These are phyloP conservation scores for Coprinellus micaceus DNA, from an alignment of 768 basidiomycete species.

Conservation along the genomic window DNA sequence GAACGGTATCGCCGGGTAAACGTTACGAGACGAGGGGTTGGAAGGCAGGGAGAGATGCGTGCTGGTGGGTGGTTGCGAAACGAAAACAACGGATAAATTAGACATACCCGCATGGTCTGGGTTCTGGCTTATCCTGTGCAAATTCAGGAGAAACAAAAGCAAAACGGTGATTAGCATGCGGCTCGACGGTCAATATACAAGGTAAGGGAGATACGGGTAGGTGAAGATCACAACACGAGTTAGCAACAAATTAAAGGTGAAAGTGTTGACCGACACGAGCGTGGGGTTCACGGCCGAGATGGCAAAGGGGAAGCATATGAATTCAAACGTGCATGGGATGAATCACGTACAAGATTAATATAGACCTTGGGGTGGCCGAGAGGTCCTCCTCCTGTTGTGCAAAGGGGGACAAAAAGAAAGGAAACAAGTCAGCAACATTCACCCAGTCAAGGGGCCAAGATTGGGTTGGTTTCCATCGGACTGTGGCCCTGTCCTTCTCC, in stretches of 20 bases:
- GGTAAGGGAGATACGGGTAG: not conserved
- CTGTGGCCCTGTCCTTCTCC: not conserved
- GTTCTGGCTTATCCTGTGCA: slow-evolving; percentile 78
- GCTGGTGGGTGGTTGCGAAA: not conserved
- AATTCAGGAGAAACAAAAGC: slow-evolving; percentile 4
- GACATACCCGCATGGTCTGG: slow-evolving; percentile 86
- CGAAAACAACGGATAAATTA: not conserved
- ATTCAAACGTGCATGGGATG: not conserved
- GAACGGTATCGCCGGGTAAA: not conserved
- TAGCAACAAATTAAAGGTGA: slow-evolving; percentile 9
- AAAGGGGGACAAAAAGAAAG: not conserved
- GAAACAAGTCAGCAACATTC: not conserved
- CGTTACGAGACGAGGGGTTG: not conserved
- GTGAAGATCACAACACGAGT: not conserved
- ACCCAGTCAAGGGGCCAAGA: not conserved
- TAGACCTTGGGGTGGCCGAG: slow-evolving; percentile 96
- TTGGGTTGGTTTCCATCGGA: not conserved
- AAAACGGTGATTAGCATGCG: slow-evolving; percentile 3
- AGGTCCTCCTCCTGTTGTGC: slow-evolving; percentile 75
- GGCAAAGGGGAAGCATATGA: not conserved
- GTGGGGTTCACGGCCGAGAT: too few relatives aligned
- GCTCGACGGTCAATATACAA: not conserved
- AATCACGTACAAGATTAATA: slow-evolving; percentile 79
- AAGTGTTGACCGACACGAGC: too few relatives aligned
- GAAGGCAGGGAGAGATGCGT: not conserved